These are phyloP conservation scores for Tuctoria greenei DNA, from an alignment of 176 grass and related monocot species.

Conservation along the genomic window DNA sequence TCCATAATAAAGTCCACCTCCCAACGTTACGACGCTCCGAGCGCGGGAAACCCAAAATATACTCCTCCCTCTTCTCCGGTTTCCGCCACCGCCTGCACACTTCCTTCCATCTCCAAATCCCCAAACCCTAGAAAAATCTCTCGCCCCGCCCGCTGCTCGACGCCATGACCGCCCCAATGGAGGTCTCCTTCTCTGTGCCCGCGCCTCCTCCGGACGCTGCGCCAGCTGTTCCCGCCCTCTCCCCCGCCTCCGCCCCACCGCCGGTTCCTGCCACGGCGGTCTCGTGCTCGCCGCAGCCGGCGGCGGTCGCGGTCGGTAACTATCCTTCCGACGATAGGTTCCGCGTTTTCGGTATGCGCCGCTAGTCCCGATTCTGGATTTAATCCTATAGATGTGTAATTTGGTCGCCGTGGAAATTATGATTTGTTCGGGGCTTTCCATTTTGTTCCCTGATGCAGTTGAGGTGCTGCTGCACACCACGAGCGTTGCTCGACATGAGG, in stretches of 20 bases:
- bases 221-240: no score
- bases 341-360: slow-evolving; percentile 62
- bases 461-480: slow-evolving; percentile 78
- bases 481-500: slow-evolving; percentile 63
- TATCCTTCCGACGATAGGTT: slow-evolving; percentile 61
- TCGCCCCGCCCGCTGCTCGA: not conserved
- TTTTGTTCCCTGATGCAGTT: slow-evolving; percentile 54
- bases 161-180: not conserved
- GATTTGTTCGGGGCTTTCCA: slow-evolving; percentile 7
- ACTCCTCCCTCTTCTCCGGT: not conserved
- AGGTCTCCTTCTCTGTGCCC: not conserved
- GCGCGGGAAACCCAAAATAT: slow-evolving; percentile 2
- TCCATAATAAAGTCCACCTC: not conserved
- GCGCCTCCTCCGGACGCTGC: not conserved
- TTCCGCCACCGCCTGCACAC: not conserved
- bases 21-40: not conserved
- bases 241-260: not conserved
- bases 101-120: not conserved
- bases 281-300: slow-evolving; percentile 40
- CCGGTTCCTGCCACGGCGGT: slow-evolving; percentile 17
- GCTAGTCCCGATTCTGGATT: not conserved
- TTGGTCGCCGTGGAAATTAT: slow-evolving; percentile 1
- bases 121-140: not conserved
- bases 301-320: not conserved
- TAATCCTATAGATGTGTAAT: not conserved